These are phyloP conservation scores for Scenedesmus sp. DNA, from an alignment of 163 green algal species.

Conservation along the genomic window DNA sequence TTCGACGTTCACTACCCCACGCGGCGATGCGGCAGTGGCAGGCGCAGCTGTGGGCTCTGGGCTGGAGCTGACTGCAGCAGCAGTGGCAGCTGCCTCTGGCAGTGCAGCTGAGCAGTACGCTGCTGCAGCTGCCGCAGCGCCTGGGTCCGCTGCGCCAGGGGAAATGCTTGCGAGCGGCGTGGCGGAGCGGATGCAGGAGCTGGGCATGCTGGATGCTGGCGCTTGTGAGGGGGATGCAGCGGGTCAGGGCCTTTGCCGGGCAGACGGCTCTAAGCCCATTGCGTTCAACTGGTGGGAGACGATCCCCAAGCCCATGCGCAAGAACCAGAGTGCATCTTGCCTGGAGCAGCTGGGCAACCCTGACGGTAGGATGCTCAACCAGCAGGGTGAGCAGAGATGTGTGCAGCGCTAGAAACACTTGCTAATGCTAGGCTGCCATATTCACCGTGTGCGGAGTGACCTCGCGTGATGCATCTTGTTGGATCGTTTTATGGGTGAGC, in stretches of 20 bases:
- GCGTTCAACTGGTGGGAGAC: conserved; percentile 50
- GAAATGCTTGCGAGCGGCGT: background rate
- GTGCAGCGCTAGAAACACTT: background rate
- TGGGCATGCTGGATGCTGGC: background rate
- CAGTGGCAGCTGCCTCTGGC: background rate
- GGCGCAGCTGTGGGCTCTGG: conserved; percentile 29
- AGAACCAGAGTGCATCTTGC: background rate
- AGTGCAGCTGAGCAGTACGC: background rate
- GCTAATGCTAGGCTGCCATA: background rate
- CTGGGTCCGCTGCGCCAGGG: background rate
- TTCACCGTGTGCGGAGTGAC: background rate
- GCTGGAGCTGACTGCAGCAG: background rate
- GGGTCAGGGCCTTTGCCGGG: background rate
- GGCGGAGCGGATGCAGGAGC: background rate
- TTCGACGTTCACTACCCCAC: background rate
- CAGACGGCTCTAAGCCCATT: background rate
- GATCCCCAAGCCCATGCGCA: conserved; percentile 17
- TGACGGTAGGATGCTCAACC: background rate
- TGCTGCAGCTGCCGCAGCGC: background rate
- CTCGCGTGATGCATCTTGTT: too few relatives aligned
- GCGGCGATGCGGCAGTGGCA: conserved; percentile 5
- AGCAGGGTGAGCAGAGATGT: background rate
- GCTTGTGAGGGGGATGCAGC: background rate
- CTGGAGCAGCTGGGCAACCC: background rate
- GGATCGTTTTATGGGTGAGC: too few relatives aligned